Conservation (phyloP, 495 filamentous ascomycete genomes). For the Penicillium mononematosum region DNA sequence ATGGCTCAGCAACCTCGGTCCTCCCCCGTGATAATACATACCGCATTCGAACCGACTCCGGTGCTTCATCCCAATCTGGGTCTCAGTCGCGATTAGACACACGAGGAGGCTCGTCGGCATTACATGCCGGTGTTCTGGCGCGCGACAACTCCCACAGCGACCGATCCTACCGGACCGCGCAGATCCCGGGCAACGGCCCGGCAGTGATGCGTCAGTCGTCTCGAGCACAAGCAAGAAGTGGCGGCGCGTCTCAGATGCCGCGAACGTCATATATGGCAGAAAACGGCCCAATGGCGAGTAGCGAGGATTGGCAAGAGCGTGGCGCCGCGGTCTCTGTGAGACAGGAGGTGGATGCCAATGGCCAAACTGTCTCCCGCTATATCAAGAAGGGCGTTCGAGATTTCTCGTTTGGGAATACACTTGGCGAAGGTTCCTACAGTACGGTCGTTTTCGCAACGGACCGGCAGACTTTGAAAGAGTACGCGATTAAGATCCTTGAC, state of each 20-base stretch:
- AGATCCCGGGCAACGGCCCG: constrained; percentile 56
- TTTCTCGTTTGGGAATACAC: constrained; percentile 87
- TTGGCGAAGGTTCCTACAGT: constrained; percentile 98
- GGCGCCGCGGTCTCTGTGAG: constrained; percentile 79
- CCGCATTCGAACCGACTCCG: constrained; percentile 62
- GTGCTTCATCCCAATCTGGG: constrained; percentile 59
- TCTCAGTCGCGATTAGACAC: constrained; percentile 58
- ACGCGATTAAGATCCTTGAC: constrained; percentile 97
- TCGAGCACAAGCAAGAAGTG: constrained; percentile 41
- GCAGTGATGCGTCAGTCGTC: constrained; percentile 51
- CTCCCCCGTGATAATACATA: constrained; percentile 51
- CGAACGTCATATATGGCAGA: constrained; percentile 60
- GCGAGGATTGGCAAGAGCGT: constrained; percentile 93
- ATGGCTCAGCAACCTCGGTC: constrained; percentile 38
- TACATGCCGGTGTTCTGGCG: constrained; percentile 62
- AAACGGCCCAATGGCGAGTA: constrained; percentile 63
- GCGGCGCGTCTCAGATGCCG: constrained; percentile 56
- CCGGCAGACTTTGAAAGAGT: constrained; percentile 91
- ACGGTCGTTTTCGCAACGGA: constrained; percentile 95
- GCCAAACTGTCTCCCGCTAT: constrained; percentile 73
- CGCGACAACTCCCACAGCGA: constrained; percentile 71
- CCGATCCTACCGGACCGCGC: constrained; percentile 61
- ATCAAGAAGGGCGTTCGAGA: constrained; percentile 98
- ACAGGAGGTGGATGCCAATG: constrained; percentile 78
- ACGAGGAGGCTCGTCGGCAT: constrained; percentile 57